Evolutionary conservation across 2,329 filamentous ascomycete species (phyloP).

Genomic region (Lachnellula suecica): DNA sequence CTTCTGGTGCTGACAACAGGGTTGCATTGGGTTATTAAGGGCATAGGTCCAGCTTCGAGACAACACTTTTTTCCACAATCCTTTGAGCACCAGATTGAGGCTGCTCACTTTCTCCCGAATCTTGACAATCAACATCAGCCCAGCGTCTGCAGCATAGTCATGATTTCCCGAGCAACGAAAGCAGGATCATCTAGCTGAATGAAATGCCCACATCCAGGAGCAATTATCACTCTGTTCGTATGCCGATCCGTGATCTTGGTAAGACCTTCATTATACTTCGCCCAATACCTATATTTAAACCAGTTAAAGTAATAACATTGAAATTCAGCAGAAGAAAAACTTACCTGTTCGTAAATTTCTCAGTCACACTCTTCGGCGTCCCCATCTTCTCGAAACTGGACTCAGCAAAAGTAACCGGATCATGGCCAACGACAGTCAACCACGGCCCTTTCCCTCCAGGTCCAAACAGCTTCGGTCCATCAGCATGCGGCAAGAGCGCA

Average conservation of each 20-base stretch:
- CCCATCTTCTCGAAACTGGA: conserved; percentile 33
- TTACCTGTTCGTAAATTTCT: conserved; percentile 33
- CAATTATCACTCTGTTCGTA: conserved; percentile 29
- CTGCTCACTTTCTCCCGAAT: neutral
- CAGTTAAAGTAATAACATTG: neutral
- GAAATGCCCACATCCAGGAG: conserved; percentile 34
- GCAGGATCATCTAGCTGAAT: conserved; percentile 32
- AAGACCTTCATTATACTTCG: conserved; percentile 33
- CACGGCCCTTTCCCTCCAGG: conserved; percentile 25
- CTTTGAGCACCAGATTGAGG: too few species aligned
- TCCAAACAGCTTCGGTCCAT: conserved; percentile 29
- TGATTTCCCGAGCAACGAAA: conserved; percentile 32
- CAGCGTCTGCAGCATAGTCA: conserved; percentile 38
- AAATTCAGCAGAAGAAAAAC: conserved; percentile 7
- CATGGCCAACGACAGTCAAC: conserved; percentile 33
- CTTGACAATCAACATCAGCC: conserved; percentile 8
- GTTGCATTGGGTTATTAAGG: too few species aligned
- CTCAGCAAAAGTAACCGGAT: conserved; percentile 31
- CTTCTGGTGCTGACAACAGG: too few species aligned
- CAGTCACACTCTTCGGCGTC: conserved; percentile 30
- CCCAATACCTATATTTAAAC: conserved; percentile 30
- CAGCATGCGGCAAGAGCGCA: conserved; percentile 27
- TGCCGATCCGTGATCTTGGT: conserved; percentile 29
- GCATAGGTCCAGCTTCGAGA: too few species aligned
- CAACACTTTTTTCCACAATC: too few species aligned